Conservation (phyloP, 768 basidiomycete genomes). For the Termitomyces sp. region DNA sequence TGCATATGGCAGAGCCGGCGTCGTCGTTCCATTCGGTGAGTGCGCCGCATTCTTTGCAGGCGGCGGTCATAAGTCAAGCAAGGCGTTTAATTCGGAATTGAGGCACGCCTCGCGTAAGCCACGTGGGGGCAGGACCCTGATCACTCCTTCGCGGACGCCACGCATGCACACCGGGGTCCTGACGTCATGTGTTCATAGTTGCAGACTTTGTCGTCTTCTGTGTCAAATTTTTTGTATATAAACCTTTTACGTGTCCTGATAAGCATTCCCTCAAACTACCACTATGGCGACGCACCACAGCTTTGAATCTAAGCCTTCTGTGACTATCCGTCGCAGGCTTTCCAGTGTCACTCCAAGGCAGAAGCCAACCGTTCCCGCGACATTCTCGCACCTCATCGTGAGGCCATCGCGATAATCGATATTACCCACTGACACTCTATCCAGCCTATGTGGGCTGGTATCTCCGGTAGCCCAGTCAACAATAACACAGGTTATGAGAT, state of each 20-base stretch:
- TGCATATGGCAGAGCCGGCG: constrained; percentile 59
- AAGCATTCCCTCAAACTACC: constrained; percentile 20
- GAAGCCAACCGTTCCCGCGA: constrained; percentile 48
- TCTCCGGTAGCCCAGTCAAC: constrained; percentile 58
- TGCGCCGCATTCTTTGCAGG: constrained; percentile 52
- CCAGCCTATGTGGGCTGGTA: constrained; percentile 87
- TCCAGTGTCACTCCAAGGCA: constrained; percentile 46
- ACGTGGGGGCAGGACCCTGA: constrained; percentile 12
- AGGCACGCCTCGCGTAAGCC: not conserved
- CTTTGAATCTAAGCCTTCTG: constrained; percentile 63
- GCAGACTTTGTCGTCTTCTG: constrained; percentile 7
- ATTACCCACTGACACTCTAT: constrained; percentile 16
- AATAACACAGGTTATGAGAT: constrained; percentile 61
- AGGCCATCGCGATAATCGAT: constrained; percentile 21
- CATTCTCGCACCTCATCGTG: constrained; percentile 64
- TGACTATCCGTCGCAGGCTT: constrained; percentile 60
- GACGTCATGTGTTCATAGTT: constrained; percentile 8
- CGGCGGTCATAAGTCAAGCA: constrained; percentile 22
- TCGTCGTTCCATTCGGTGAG: constrained; percentile 50
- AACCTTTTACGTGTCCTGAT: constrained; percentile 13
- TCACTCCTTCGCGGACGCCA: constrained; percentile 2
- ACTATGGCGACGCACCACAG: constrained; percentile 48
- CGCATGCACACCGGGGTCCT: constrained; percentile 8
- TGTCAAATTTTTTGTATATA: constrained; percentile 24
- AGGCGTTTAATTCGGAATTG: not conserved